These are phyloP conservation scores for Penicillium sp. DNA, from an alignment of 2,329 filamentous ascomycete genomes.

Conservation along the genomic window DNA sequence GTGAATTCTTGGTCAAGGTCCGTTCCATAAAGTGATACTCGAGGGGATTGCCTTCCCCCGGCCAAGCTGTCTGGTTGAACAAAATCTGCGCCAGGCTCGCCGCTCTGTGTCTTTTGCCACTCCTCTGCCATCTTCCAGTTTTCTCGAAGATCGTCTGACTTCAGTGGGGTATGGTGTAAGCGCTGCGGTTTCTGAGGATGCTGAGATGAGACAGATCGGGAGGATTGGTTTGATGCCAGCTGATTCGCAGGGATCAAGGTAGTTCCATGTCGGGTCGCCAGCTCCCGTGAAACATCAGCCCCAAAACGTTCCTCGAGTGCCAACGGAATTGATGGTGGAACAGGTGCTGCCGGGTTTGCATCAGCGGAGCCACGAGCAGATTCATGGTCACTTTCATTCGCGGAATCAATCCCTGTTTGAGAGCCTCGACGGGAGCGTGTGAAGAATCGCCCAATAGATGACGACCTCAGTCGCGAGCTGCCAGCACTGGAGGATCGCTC, in stretches of 20 bases:
- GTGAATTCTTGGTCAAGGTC: conserved; percentile 30
- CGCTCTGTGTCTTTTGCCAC: conserved; percentile 14
- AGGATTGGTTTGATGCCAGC: conserved; percentile 4
- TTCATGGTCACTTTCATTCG: conserved; percentile 18
- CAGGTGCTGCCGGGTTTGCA: not conserved
- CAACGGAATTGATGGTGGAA: conserved; percentile 23
- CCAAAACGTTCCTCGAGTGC: conserved; percentile 32
- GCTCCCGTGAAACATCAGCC: conserved; percentile 30
- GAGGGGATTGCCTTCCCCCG: not conserved
- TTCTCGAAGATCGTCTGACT: conserved; percentile 21
- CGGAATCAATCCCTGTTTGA: conserved; percentile 29
- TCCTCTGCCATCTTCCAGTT: conserved; percentile 21
- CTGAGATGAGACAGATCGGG: not conserved
- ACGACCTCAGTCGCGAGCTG: conserved; percentile 27
- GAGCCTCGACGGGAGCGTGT: conserved; percentile 28
- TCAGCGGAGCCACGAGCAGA: not conserved
- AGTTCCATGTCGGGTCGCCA: conserved; percentile 24
- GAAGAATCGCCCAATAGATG: conserved; percentile 29
- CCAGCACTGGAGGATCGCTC: conserved; percentile 33
- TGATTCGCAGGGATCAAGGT: conserved; percentile 8
- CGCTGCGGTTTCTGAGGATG: conserved; percentile 7
- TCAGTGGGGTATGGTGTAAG: conserved; percentile 15
- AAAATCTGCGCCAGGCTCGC: not conserved
- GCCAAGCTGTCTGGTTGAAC: not conserved
- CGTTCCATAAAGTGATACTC: not conserved